phyloP scores from a whole-genome alignment of 768 basidiomycete genomes.

The Hericium rajendrae region DNA sequence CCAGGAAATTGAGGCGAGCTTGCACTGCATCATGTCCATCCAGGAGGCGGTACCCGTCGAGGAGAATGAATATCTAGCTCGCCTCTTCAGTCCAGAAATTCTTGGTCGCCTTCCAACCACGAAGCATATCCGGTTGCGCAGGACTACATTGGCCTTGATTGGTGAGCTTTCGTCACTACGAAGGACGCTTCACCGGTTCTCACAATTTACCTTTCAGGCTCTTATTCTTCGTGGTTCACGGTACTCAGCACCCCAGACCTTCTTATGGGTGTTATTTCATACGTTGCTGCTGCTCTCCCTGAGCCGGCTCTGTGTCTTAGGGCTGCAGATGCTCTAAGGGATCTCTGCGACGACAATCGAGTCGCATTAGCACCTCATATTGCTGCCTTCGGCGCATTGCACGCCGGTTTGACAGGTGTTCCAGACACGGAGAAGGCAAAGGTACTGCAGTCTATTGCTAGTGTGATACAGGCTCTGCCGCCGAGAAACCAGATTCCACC shows the following conservation, averaged over 20 bases:
- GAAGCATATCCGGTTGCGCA: slow-evolving; percentile 55
- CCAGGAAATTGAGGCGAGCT: slow-evolving; percentile 77
- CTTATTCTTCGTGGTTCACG: slow-evolving; percentile 76
- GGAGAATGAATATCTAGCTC: slow-evolving; percentile 42
- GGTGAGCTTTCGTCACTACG: slow-evolving; percentile 34
- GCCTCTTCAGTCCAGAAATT: slow-evolving; percentile 65
- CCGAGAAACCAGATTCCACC: slow-evolving; percentile 71
- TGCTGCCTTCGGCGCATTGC: slow-evolving; percentile 72
- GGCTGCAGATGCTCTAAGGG: slow-evolving; percentile 76
- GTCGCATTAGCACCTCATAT: slow-evolving; percentile 78
- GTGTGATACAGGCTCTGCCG: slow-evolving; percentile 85
- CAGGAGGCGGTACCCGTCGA: slow-evolving; percentile 76
- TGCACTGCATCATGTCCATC: slow-evolving; percentile 79
- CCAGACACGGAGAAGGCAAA: slow-evolving; percentile 87
- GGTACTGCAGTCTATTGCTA: slow-evolving; percentile 86
- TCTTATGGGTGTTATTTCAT: slow-evolving; percentile 56
- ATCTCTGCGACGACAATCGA: slow-evolving; percentile 85
- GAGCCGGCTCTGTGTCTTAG: slow-evolving; percentile 56
- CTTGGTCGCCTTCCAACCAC: slow-evolving; percentile 58
- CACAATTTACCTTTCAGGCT: slow-evolving; percentile 30
- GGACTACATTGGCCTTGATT: slow-evolving; percentile 65
- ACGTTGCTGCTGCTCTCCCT: slow-evolving; percentile 60
- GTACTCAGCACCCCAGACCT: slow-evolving; percentile 33
- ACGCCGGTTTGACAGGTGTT: slow-evolving; percentile 64
- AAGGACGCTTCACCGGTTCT: background rate